Evolutionary conservation across 2,329 filamentous ascomycete species (phyloP).

Genomic region (Epichloe hybrida): DNA sequence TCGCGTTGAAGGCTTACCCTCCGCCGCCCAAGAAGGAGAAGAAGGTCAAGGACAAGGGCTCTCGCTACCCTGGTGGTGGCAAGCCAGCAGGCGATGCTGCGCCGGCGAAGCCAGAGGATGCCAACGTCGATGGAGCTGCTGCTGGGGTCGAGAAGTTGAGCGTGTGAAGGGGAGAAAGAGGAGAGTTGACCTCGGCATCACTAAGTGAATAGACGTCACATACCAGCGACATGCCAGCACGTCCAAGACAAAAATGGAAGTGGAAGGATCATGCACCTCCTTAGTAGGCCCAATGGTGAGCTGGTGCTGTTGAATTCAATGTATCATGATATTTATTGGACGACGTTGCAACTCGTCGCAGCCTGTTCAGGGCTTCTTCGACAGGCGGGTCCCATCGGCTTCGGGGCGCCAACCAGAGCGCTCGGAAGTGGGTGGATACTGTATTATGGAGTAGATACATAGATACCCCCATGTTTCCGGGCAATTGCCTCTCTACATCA

Average conservation of each 20-base stretch:
- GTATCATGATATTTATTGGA: neutral
- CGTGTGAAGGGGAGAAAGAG: conserved; percentile 1
- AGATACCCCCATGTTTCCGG: neutral
- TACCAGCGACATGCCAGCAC: neutral
- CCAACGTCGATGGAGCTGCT: conserved; percentile 1
- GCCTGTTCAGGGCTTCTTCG: too few species aligned
- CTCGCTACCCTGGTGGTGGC: conserved; percentile 42
- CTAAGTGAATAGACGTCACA: neutral
- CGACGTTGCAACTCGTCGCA: too few species aligned
- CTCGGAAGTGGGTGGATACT: neutral
- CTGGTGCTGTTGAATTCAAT: neutral
- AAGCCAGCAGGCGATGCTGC: neutral
- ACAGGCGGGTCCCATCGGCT: neutral
- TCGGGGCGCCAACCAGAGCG: neutral
- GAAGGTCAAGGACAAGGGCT: conserved; percentile 65
- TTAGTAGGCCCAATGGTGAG: neutral
- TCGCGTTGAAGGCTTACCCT: conserved; percentile 68
- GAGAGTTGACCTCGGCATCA: neutral
- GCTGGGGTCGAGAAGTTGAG: conserved; percentile 4
- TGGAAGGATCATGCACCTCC: neutral
- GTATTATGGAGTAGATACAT: too few species aligned
- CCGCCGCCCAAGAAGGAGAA: conserved; percentile 55
- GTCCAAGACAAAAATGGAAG: neutral
- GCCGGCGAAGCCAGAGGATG: neutral
- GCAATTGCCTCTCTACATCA: neutral